Evolutionary conservation across 257 asterid species (phyloP).

Genomic region (Rauvolfia tetraphylla): DNA sequence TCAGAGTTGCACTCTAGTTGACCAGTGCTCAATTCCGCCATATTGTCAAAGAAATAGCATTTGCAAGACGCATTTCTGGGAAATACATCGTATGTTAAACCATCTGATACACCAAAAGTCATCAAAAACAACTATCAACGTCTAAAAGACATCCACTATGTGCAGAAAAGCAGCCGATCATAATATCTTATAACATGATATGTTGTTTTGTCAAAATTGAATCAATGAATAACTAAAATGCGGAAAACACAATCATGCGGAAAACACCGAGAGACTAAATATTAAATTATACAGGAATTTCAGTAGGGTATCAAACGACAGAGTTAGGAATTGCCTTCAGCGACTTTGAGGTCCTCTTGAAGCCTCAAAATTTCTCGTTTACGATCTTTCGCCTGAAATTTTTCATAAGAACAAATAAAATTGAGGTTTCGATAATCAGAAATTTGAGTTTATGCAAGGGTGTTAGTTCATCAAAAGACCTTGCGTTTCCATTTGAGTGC

Average conservation of each 20-base stretch:
- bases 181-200: neutral
- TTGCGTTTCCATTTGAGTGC: slow-evolving; percentile 71
- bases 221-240: neutral
- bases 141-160: neutral
- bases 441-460: neutral
- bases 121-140: neutral
- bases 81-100: slow-evolving; percentile 64
- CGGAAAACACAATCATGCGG: neutral
- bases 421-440: neutral
- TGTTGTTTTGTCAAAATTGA: neutral
- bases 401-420: neutral
- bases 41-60: slow-evolving; percentile 81
- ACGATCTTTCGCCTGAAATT: slow-evolving; percentile 70
- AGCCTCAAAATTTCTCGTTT: slow-evolving; percentile 72
- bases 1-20: slow-evolving; percentile 26
- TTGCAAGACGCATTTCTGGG: slow-evolving; percentile 72
- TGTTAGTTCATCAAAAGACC: slow-evolving; percentile 26
- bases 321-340: slow-evolving; percentile 57
- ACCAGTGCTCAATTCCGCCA: slow-evolving; percentile 50
- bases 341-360: slow-evolving; percentile 68
- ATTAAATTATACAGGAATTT: neutral
- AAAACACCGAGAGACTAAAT: neutral
- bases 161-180: neutral
- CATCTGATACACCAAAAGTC: slow-evolving; percentile 36
- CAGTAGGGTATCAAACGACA: neutral